Evolutionary conservation across 345 rosid genomes (phyloP).

Genomic region (Dipteronia sinensis): DNA sequence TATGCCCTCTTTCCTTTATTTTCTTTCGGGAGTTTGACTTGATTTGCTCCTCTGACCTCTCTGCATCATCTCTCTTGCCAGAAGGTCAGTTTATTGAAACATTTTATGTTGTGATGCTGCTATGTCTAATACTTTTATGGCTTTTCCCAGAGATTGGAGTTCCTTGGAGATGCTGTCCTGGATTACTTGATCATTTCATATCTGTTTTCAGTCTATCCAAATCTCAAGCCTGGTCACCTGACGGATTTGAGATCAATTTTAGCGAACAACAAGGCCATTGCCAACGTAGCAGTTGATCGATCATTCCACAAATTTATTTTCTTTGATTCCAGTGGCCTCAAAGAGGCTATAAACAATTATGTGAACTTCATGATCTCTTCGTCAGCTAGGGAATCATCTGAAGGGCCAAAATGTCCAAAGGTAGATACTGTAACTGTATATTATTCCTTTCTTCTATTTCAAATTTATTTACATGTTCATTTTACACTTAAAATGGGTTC

Average conservation of each 20-base stretch:
- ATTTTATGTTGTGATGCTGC: slow-evolving; percentile 20
- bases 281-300: slow-evolving; percentile 64
- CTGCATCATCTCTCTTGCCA: slow-evolving; percentile 15
- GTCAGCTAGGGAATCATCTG: slow-evolving; percentile 40
- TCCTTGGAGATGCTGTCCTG: slow-evolving; percentile 96
- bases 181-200: slow-evolving; percentile 90
- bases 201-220: slow-evolving; percentile 75
- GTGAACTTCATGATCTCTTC: slow-evolving; percentile 45
- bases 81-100: slow-evolving; percentile 2
- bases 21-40: neutral
- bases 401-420: slow-evolving; percentile 86
- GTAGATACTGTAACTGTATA: slow-evolving; percentile 30
- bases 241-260: slow-evolving; percentile 85
- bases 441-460: neutral
- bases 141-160: slow-evolving; percentile 81
- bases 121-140: slow-evolving; percentile 20
- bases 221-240: slow-evolving; percentile 88
- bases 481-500: slow-evolving; percentile 3
- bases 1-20: slow-evolving; percentile 23
- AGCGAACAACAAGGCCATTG: slow-evolving; percentile 79
- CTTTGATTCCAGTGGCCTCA: slow-evolving; percentile 59
- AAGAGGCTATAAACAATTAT: slow-evolving; percentile 55
- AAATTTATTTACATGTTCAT: slow-evolving; percentile 3
- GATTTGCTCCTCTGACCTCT: neutral
- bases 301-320: slow-evolving; percentile 63